Conservation (phyloP, 768 basidiomycete species). For the Lentinula raphanica region DNA sequence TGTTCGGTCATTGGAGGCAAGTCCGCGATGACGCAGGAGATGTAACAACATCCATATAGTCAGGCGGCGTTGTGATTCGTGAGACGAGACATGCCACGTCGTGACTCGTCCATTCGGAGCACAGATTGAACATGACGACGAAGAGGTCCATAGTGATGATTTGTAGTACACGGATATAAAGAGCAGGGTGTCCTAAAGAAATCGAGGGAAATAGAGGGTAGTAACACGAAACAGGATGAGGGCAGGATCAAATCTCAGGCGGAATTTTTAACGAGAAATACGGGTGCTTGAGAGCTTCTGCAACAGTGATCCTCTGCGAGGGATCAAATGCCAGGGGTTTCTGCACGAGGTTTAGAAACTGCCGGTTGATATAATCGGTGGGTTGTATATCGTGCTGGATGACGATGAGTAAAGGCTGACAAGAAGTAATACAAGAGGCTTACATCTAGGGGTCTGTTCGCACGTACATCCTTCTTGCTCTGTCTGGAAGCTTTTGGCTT, state of each 20-base stretch:
- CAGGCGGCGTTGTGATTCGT: too few relatives aligned
- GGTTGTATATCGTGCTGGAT: conserved; percentile 79
- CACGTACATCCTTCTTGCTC: conserved; percentile 90
- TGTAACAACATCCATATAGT: too few relatives aligned
- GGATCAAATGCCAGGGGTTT: conserved; percentile 89
- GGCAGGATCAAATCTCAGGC: conserved; percentile 52
- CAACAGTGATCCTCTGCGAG: conserved; percentile 78
- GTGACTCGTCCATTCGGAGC: too few relatives aligned
- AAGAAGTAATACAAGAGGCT: conserved; percentile 19
- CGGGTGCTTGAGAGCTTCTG: conserved; percentile 81
- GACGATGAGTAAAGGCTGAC: conserved; percentile 8
- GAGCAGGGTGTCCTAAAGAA: conserved; percentile 19
- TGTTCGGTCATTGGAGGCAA: too few relatives aligned
- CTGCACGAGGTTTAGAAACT: conserved; percentile 85
- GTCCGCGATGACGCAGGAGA: too few relatives aligned
- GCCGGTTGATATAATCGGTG: conserved; percentile 63
- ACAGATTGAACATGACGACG: background rate
- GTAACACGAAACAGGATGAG: conserved; percentile 19
- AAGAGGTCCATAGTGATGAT: conserved; percentile 9
- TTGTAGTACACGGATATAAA: conserved; percentile 21
- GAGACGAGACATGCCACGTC: too few relatives aligned
- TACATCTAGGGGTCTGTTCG: conserved; percentile 74
- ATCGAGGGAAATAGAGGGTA: conserved; percentile 16
- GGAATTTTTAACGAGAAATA: conserved; percentile 73
- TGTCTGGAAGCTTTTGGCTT: conserved; percentile 82